Percentiles rank a stretch among this genome's conserved stretches.
These are phyloP conservation scores for Sporothrix humicola DNA, from an alignment of 2,329 filamentous ascomycete genomes.

Conservation along the genomic window DNA sequence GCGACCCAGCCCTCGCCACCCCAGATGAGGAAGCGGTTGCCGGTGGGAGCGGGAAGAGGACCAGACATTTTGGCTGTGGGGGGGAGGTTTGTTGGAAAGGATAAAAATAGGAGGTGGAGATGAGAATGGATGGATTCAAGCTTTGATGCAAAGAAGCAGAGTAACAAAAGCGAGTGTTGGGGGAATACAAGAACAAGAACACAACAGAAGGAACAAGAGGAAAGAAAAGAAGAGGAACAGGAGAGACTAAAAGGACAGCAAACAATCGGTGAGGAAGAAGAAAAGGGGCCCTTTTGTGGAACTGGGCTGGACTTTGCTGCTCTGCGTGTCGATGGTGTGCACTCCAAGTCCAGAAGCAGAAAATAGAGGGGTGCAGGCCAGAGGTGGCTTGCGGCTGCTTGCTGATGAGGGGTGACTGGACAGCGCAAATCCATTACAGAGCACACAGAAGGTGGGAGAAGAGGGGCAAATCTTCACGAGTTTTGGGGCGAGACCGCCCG, in stretches of 20 bases:
- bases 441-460: conserved; percentile 25
- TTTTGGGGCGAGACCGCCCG: conserved; percentile 15
- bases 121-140: background rate
- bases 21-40: conserved; percentile 66
- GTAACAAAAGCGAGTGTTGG: conserved; percentile 15
- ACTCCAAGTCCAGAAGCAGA: conserved; percentile 24
- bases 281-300: conserved; percentile 33
- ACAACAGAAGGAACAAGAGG: background rate
- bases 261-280: conserved; percentile 34
- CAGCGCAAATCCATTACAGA: conserved; percentile 24
- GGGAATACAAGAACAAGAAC: background rate
- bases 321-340: conserved; percentile 10
- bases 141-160: conserved; percentile 2
- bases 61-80: conserved; percentile 37
- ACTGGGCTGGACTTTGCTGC: background rate
- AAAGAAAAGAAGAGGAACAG: background rate
- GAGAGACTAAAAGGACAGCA: conserved; percentile 22
- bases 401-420: background rate
- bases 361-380: conserved; percentile 13
- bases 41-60: conserved; percentile 32
- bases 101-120: background rate
- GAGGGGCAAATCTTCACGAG: conserved; percentile 28
- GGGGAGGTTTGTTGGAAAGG: background rate
- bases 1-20: conserved; percentile 68
- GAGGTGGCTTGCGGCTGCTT: background rate